Evolutionary conservation across 139 green algal genomes (phyloP), one percentile per base, ranked within the genome.

Genomic region (Astrephomene gubernaculifera): DNA sequence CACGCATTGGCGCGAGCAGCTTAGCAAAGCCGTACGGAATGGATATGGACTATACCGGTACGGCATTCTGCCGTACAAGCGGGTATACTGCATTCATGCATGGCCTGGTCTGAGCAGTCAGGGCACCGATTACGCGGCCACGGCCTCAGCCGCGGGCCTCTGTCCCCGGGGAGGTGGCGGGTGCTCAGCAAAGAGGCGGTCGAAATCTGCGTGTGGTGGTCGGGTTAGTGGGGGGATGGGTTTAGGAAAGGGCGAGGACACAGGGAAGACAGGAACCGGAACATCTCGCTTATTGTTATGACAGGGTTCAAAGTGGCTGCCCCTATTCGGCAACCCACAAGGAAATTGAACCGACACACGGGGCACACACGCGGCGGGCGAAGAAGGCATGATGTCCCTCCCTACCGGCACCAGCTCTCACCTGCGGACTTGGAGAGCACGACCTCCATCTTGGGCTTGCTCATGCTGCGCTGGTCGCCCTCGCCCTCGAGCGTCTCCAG

Each of bases 391-490:
- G n/a, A n/a, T n/a, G 61, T 39, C 27, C 49, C 12, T 12, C 12
- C n/a, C 61, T n/a, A 6, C 61, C 39, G 3, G 25, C 3, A 10
- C 4, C 65, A 8, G 6, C 6, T 31, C 72, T 33, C 33, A 81
- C 72, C 67, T 31, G 83, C 81, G 5, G 87, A 92, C 88, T 97
- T 98, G 17, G 44, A 79, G 39, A 98, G 71, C 45, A 93, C 76
- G 17, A 98, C 88, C 81, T 95, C 93, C 88, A 96, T 94, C 85
- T 97, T 97, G n/a, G 95, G 94, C 87, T 97, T 97, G 61, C 94
- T 89, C 17, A 39, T 29, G 75, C 38, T 52, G 49, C 57, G 75
- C 36, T 39, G 36, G 27, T 44, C 75, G 27, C 75, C 75, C 54
- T 71, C 73, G 7, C 86, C 81, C 81, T 67, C 90, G 44, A 89